These are phyloP conservation scores for Solanum rostratum DNA, from an alignment of 257 asterid genomes.

Conservation along the genomic window DNA sequence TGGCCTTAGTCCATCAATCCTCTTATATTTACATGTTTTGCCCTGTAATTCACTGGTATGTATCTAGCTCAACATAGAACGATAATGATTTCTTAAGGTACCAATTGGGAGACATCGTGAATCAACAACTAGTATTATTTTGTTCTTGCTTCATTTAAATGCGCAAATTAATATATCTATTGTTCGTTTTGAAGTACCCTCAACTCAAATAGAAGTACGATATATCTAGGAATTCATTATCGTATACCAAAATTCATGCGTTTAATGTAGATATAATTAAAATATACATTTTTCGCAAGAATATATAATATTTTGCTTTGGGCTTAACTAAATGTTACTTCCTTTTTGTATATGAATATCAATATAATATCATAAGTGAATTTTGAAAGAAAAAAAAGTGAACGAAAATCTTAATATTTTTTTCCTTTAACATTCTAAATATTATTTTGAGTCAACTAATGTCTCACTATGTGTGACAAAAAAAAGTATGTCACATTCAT, in stretches of 20 bases:
- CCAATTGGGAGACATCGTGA: too few relatives aligned
- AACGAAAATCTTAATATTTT: neutral
- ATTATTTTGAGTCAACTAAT: neutral
- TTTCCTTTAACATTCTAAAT: neutral
- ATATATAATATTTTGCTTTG: too few relatives aligned
- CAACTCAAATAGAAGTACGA: neutral
- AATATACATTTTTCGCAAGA: neutral
- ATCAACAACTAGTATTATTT: too few relatives aligned
- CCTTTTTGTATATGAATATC: too few relatives aligned
- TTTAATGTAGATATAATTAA: neutral
- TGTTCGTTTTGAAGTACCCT: too few relatives aligned
- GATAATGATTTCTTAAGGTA: too few relatives aligned
- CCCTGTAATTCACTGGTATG: constrained; percentile 55
- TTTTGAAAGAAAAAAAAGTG: too few relatives aligned
- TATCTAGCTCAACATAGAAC: neutral
- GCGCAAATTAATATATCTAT: too few relatives aligned
- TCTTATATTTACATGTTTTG: constrained; percentile 69
- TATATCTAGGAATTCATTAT: too few relatives aligned
- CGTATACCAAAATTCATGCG: neutral
- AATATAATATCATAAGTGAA: too few relatives aligned
- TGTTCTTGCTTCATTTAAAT: too few relatives aligned
- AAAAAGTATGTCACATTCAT: neutral
- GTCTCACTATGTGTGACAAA: neutral
- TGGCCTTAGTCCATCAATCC: constrained; percentile 69
- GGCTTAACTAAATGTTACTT: too few relatives aligned